Percentiles rank a stretch among this genome's conserved stretches.
Conservation (phyloP, 306 rosid species). For the Morella rubra region DNA sequence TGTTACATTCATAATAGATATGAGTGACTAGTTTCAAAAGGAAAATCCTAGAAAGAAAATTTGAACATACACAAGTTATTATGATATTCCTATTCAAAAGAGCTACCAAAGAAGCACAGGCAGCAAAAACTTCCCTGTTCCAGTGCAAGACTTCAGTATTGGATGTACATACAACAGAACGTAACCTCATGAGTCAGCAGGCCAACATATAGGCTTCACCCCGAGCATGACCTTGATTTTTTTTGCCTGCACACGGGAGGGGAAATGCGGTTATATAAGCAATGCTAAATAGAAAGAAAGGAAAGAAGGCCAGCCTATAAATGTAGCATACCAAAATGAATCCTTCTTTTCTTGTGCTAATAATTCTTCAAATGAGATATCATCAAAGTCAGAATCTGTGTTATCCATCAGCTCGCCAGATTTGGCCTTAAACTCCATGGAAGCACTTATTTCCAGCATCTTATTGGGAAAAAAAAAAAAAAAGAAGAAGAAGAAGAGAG, state of each 20-base stretch:
- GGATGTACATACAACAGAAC: slow-evolving; percentile 36
- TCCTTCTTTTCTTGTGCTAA: slow-evolving; percentile 91
- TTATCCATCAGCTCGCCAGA: slow-evolving; percentile 41
- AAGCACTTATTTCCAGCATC: slow-evolving; percentile 74
- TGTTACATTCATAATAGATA: slow-evolving; percentile 4
- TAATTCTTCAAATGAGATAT: slow-evolving; percentile 79
- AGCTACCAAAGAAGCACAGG: slow-evolving; percentile 32
- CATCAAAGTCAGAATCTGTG: slow-evolving; percentile 49
- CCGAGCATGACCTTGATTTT: slow-evolving; percentile 57
- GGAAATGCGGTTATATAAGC: slow-evolving; percentile 19
- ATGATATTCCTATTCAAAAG: slow-evolving; percentile 27
- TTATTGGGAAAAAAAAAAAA: slow-evolving; percentile 5
- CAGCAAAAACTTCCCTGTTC: slow-evolving; percentile 35
- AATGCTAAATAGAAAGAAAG: not conserved
- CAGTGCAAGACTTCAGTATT: slow-evolving; percentile 24
- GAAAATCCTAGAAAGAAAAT: slow-evolving; percentile 6
- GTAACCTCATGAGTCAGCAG: slow-evolving; percentile 38
- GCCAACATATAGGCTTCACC: slow-evolving; percentile 38
- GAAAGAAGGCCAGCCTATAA: slow-evolving; percentile 1
- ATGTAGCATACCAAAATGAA: slow-evolving; percentile 73
- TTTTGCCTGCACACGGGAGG: slow-evolving; percentile 65
- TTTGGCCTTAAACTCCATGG: slow-evolving; percentile 57
- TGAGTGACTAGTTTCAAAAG: slow-evolving; percentile 7
- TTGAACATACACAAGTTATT: not conserved
- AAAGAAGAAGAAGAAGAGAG: not conserved